Evolutionary conservation across 2,329 filamentous ascomycete species (phyloP), one percentile per base, ranked within the genome.

Genomic region (Harringtonia lauricola): DNA sequence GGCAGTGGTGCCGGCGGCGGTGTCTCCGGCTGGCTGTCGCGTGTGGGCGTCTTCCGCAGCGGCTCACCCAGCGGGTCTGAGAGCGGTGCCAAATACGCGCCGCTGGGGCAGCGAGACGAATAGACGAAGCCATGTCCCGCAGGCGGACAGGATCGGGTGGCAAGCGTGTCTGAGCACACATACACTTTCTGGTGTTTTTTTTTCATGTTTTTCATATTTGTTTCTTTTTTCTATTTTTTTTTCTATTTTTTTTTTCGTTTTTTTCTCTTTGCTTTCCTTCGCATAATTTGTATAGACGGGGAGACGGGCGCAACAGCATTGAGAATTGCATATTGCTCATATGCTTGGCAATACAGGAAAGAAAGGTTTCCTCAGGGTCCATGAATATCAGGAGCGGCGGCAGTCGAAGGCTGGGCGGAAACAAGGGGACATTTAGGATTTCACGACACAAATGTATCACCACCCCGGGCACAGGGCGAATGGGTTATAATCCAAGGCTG

Each of bases 11-110:
- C 61, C 13, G 59, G 63, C n/a, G 59, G 65, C 46, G 60, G 68
- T 44, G 62, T 76, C 30, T 65, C 69, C 22, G 70, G 70, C 9
- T 78, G 73, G 72, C 53, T 70, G 10, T 63, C 57, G 9, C 59
- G 63, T 19, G 56, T 70, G 38, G 51, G 52, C 5, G 58, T 66
- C 18, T 62, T 64, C 13, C 60, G 60, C n/a, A 55, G 63, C n/a
- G 55, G 55, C 22, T 51, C 57, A 0, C 55, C 55, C 7, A 21
- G 18, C 19, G 57, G 59, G 26, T 57, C 59, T 15, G 52, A 55
- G 35, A 54, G 54, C 36, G 59, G 57, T 31, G 60, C 55, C 19
- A 57, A 61, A 49, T 68, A 68, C 50, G 60, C 60, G 38, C 62
- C 62, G 12, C 50, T 68, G 41, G 63, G 59, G 29, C 65, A 69